Evolutionary conservation across 495 filamentous ascomycete species (phyloP).

Genomic region (Penicillium ucsense): DNA sequence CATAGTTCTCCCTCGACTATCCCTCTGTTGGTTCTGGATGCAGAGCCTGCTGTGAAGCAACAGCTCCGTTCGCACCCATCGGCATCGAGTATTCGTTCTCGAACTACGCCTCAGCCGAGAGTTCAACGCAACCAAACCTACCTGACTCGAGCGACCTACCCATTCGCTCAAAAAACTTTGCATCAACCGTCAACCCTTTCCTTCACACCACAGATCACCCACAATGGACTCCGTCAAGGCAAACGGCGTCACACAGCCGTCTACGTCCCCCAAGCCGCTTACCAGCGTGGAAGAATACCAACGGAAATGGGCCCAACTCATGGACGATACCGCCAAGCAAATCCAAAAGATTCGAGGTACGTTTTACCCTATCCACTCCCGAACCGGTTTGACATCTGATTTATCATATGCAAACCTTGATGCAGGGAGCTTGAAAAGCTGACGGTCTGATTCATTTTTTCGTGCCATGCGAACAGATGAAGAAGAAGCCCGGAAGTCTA

Average conservation of each 20-base stretch:
- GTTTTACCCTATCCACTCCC: neutral
- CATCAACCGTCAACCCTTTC: neutral
- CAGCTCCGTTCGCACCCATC: too few species aligned
- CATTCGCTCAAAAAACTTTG: too few species aligned
- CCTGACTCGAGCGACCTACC: too few species aligned
- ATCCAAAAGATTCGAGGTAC: constrained; percentile 18
- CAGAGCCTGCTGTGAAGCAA: too few species aligned
- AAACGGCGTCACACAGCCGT: neutral
- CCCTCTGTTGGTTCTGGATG: too few species aligned
- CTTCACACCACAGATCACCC: neutral
- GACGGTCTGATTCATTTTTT: constrained; percentile 4
- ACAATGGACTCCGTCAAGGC: constrained; percentile 11
- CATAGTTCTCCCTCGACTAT: too few species aligned
- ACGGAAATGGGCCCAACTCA: constrained; percentile 15
- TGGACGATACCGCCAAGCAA: constrained; percentile 16
- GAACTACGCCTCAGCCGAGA: too few species aligned
- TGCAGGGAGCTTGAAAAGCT: neutral
- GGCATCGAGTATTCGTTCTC: too few species aligned
- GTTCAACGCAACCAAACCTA: too few species aligned
- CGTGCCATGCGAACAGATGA: constrained; percentile 4
- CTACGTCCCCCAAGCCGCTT: constrained; percentile 1
- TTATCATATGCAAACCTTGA: constrained; percentile 6
- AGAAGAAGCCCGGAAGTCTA: constrained; percentile 9
- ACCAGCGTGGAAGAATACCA: constrained; percentile 15
- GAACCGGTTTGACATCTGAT: neutral